Base-by-base conservation (phyloP, 1,284 basidiomycete genomes). In the Meira miltonrushii region DNA sequence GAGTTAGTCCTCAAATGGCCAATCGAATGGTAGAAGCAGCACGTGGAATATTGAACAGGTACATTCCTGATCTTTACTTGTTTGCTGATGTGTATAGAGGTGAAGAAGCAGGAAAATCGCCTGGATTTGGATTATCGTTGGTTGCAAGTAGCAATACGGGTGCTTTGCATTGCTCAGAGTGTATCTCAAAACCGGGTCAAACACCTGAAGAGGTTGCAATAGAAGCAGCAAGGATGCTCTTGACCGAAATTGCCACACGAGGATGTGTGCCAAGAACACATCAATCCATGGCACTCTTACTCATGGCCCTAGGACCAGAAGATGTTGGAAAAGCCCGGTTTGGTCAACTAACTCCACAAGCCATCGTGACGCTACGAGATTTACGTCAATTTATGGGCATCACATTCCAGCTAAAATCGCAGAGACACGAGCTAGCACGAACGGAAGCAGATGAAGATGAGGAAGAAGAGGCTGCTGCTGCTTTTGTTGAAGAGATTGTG, bases 51-150 rank as follows among this genome's bases (percentile, higher is more conserved):
- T 83, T 99, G 39, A 97, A 97, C 75, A 87, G 93, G 3, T 97
- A 90, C 79, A 95, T 98, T 62, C 94, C 94, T 25, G 95, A 99
- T 77, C 90, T 97, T 33, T 97, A 98, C 79, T 85, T 99, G 28
- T 95, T 97, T 78, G 95, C 95, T 1, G 95, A 98, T 71, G 92
- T 97, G 12, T 98, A 96, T 81, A 92, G 95, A 76, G 93, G 93
- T 9, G 90, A 92, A 23, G 95, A 98, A 64, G 91, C 90, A 65
- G 95, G 95, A 78, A 95, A 92, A 80, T 97, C 94, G 0, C 95
- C 95, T 1, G 95, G 95, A 0, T 99, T 93, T 78, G 93, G 90
- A 0, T 81, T 99, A 15, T 92, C 87, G 33, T 82, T 99, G 6
- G 82, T 98, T 11, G 87, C 93, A 0, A 91, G 94, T 74, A 90